These are phyloP conservation scores for Fibroporia radiculosa DNA, from an alignment of 768 basidiomycete species.

Conservation along the genomic window DNA sequence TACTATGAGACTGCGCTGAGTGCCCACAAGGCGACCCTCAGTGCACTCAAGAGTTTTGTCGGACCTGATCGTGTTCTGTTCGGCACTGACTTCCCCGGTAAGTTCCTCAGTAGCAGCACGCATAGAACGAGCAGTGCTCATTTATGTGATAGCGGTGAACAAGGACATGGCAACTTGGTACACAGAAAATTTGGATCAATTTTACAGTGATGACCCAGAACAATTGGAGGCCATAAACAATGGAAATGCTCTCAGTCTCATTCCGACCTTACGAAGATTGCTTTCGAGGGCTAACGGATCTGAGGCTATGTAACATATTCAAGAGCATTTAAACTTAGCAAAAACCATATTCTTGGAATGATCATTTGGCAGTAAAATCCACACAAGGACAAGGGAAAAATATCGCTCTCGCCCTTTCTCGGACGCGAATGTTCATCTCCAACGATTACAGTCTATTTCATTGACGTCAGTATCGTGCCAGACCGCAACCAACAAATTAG, in stretches of 20 bases:
- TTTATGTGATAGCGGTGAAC: slow-evolving; percentile 43
- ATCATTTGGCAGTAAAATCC: too few relatives aligned
- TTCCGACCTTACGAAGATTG: background rate
- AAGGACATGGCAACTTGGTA: slow-evolving; percentile 53
- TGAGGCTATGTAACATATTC: too few relatives aligned
- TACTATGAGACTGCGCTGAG: slow-evolving; percentile 71
- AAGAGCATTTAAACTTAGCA: too few relatives aligned
- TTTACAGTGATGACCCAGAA: slow-evolving; percentile 32
- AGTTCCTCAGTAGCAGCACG: too few relatives aligned
- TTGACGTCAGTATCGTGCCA: too few relatives aligned
- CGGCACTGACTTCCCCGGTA: slow-evolving; percentile 76
- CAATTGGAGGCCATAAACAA: slow-evolving; percentile 3
- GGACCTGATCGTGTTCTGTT: slow-evolving; percentile 48
- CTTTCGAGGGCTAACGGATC: too few relatives aligned
- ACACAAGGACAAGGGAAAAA: too few relatives aligned
- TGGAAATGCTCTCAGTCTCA: slow-evolving; percentile 4
- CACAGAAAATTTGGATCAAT: slow-evolving; percentile 41
- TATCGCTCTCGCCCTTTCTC: too few relatives aligned
- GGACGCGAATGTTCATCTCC: too few relatives aligned
- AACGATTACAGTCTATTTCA: too few relatives aligned
- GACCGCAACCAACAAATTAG: too few relatives aligned
- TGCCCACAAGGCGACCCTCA: slow-evolving; percentile 44
- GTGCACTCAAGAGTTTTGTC: slow-evolving; percentile 44
- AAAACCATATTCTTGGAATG: too few relatives aligned
- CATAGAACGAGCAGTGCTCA: background rate